Percentiles rank a stretch among this genome's conserved stretches.
Conservation (phyloP, 805 yeast genomes). For the Metschnikowia matae region DNA sequence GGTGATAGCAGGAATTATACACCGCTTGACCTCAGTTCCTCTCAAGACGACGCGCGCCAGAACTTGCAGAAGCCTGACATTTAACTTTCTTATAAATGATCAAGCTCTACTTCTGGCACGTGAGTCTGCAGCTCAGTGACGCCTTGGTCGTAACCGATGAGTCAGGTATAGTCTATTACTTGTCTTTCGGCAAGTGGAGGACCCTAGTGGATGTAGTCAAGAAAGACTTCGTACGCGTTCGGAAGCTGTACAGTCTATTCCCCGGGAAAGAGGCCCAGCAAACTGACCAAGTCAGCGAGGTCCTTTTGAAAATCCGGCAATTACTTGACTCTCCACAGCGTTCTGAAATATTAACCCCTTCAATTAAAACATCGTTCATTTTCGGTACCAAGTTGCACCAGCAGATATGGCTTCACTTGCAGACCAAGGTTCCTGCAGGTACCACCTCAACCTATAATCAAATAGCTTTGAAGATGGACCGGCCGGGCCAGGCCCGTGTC, state of each 20-base stretch:
- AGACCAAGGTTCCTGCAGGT: constrained; percentile 24
- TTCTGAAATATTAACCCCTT: constrained; percentile 15
- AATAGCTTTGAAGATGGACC: constrained; percentile 28
- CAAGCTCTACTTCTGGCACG: constrained; percentile 12
- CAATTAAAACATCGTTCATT: constrained; percentile 17
- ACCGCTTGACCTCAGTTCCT: neutral
- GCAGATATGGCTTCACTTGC: constrained; percentile 35
- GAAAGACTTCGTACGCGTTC: constrained; percentile 8
- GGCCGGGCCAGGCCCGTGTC: constrained; percentile 31
- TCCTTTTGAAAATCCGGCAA: neutral
- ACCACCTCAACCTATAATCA: constrained; percentile 27
- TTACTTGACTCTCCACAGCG: constrained; percentile 9
- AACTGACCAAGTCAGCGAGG: neutral
- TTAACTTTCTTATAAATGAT: constrained; percentile 1
- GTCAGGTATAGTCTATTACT: constrained; percentile 10
- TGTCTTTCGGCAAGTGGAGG: constrained; percentile 14
- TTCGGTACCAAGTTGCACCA: constrained; percentile 40
- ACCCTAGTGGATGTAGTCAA: constrained; percentile 13
- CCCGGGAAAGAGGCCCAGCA: constrained; percentile 8
- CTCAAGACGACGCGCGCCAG: neutral
- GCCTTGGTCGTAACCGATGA: constrained; percentile 14
- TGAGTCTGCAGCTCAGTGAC: constrained; percentile 11
- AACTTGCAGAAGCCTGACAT: neutral
- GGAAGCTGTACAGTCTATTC: constrained; percentile 1
- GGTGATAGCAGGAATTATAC: too few relatives aligned